These are phyloP conservation scores for Teunomyces pallodes DNA, from an alignment of 805 yeast species.

Conservation along the genomic window DNA sequence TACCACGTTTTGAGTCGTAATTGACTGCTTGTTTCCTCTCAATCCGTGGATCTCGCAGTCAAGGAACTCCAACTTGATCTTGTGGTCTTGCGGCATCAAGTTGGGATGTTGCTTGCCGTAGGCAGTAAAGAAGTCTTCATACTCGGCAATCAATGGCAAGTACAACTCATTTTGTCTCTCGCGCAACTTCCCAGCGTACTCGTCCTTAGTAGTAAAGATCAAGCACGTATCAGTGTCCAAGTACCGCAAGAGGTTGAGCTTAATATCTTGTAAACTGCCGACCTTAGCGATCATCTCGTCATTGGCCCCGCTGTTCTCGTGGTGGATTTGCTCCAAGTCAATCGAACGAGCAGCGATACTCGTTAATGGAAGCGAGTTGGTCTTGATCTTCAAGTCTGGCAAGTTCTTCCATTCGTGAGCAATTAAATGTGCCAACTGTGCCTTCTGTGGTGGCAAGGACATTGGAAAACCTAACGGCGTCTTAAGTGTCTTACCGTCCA, in stretches of 20 bases:
- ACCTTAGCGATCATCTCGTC: slow-evolving; percentile 56
- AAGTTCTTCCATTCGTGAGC: slow-evolving; percentile 86
- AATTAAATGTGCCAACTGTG: slow-evolving; percentile 67
- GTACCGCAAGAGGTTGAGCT: slow-evolving; percentile 66
- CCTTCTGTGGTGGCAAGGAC: slow-evolving; percentile 57
- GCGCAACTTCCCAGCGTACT: slow-evolving; percentile 81
- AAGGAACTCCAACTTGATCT: slow-evolving; percentile 50
- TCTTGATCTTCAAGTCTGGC: slow-evolving; percentile 62
- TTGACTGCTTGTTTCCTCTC: slow-evolving; percentile 73
- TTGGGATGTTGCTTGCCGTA: slow-evolving; percentile 30
- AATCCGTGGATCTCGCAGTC: slow-evolving; percentile 84
- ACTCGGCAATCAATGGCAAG: slow-evolving; percentile 67
- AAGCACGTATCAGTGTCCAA: slow-evolving; percentile 92
- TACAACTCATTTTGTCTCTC: slow-evolving; percentile 75
- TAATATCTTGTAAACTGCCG: slow-evolving; percentile 58
- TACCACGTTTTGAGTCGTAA: slow-evolving; percentile 59
- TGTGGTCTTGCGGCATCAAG: slow-evolving; percentile 19
- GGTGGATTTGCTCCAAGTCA: slow-evolving; percentile 52
- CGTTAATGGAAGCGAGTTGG: slow-evolving; percentile 82
- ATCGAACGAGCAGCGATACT: slow-evolving; percentile 84
- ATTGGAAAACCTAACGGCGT: slow-evolving; percentile 81
- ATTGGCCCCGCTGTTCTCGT: slow-evolving; percentile 34
- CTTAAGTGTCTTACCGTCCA: slow-evolving; percentile 74
- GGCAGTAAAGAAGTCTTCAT: slow-evolving; percentile 56
- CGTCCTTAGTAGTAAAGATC: slow-evolving; percentile 76